Evolutionary conservation across 225 moss, liverwort and hornwort genomes (phyloP).

Genomic region (Lunularia cruciata): DNA sequence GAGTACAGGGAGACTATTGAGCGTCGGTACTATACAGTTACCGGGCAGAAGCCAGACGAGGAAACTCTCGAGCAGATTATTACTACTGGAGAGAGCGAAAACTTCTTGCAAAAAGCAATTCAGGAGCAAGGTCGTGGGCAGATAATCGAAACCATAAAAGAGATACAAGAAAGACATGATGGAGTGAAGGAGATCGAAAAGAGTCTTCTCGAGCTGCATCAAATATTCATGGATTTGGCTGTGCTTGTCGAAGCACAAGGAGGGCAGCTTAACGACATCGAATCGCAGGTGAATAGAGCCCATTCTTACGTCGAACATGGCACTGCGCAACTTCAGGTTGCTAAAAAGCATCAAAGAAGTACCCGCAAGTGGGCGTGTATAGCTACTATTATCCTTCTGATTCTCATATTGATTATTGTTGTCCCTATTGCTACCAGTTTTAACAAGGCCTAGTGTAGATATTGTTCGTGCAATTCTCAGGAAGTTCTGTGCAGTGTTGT

Average conservation of each 20-base stretch:
- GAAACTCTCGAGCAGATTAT: slow-evolving; percentile 50
- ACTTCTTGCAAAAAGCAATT: slow-evolving; percentile 52
- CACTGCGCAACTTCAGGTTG: slow-evolving; percentile 28
- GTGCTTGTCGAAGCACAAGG: slow-evolving; percentile 51
- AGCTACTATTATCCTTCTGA: slow-evolving; percentile 40
- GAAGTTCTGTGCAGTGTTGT: background rate
- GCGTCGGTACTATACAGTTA: slow-evolving; percentile 49
- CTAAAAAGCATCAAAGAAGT: slow-evolving; percentile 42
- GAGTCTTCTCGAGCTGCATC: slow-evolving; percentile 44
- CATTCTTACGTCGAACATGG: slow-evolving; percentile 41
- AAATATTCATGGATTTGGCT: slow-evolving; percentile 51
- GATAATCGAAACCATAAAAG: slow-evolving; percentile 49
- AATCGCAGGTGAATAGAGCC: slow-evolving; percentile 49
- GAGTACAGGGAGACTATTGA: slow-evolving; percentile 54
- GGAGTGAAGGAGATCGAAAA: slow-evolving; percentile 56
- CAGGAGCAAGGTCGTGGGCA: slow-evolving; percentile 53
- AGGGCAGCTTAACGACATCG: slow-evolving; percentile 46
- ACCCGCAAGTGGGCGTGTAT: slow-evolving; percentile 39
- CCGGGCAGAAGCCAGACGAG: slow-evolving; percentile 48
- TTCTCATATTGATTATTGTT: slow-evolving; percentile 35
- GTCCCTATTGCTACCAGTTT: slow-evolving; percentile 28
- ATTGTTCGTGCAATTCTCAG: background rate
- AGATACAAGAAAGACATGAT: slow-evolving; percentile 53
- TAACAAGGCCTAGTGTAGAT: slow-evolving; percentile 14
- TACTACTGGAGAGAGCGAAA: slow-evolving; percentile 51